These are phyloP conservation scores for Beauveria scarabaeidicola DNA, from an alignment of 2,329 filamentous ascomycete species.

Conservation along the genomic window DNA sequence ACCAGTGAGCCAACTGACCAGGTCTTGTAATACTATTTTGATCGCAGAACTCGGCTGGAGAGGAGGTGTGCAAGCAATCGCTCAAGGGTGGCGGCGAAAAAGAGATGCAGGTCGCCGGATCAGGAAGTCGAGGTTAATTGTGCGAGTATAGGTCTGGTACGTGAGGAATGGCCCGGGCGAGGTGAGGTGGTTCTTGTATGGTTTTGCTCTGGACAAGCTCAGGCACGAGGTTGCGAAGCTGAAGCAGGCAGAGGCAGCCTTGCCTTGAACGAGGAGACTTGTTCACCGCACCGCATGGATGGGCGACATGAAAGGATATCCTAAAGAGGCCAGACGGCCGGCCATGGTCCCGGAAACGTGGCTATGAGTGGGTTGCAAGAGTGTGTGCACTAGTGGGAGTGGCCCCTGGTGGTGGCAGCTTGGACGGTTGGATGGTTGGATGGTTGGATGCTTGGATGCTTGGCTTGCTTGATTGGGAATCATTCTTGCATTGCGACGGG, in stretches of 20 bases:
- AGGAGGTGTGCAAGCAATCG: neutral
- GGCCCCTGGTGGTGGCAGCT: neutral
- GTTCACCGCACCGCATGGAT: neutral
- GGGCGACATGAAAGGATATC: constrained; percentile 6
- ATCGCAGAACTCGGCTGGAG: neutral
- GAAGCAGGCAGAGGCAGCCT: neutral
- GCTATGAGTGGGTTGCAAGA: constrained; percentile 5
- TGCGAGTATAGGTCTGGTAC: neutral
- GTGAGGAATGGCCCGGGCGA: neutral
- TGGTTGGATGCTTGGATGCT: neutral
- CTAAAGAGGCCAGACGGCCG: neutral
- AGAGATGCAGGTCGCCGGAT: constrained; percentile 2
- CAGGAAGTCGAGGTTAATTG: constrained; percentile 4
- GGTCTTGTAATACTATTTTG: neutral
- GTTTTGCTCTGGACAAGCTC: neutral
- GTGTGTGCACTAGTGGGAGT: neutral
- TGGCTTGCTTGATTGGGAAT: neutral
- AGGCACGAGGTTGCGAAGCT: neutral
- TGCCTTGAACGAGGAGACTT: neutral
- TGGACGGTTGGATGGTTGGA: neutral
- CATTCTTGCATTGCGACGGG: neutral
- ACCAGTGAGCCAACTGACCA: neutral
- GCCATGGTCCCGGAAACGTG: constrained; percentile 10
- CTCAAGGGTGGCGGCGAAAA: neutral
- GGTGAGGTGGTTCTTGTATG: constrained; percentile 1